phyloP scores from a whole-genome alignment of 164 flowering plant species.

The Aristolochia fimbriata region DNA sequence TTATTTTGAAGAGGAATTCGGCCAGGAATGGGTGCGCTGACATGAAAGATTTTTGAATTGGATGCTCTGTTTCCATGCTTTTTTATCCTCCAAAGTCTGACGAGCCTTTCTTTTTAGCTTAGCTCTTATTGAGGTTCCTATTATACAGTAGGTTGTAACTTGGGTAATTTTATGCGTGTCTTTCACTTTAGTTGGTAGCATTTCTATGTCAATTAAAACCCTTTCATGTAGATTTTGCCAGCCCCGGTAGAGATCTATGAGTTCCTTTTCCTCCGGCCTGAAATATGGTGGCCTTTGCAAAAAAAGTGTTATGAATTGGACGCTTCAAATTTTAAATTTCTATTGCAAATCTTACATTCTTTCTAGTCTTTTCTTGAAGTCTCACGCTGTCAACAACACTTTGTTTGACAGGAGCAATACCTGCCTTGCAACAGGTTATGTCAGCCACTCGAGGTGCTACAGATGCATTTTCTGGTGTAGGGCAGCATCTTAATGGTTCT shows the following conservation, averaged over 20 bases:
- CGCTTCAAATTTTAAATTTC: not conserved
- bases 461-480: slow-evolving; percentile 73
- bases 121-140: too few species aligned
- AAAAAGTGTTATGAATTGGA: not conserved
- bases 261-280: too few species aligned
- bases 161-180: not conserved
- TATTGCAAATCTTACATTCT: not conserved
- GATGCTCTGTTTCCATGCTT: too few species aligned
- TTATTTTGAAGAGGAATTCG: too few species aligned
- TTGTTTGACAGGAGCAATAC: slow-evolving; percentile 59
- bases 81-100: too few species aligned
- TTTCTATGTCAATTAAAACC: not conserved
- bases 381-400: not conserved
- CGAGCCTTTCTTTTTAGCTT: too few species aligned
- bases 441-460: slow-evolving; percentile 89
- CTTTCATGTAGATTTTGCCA: not conserved
- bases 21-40: too few species aligned
- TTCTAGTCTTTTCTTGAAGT: not conserved
- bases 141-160: not conserved
- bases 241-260: too few species aligned
- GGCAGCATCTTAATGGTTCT: slow-evolving; percentile 54
- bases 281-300: not conserved
- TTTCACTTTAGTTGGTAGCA: not conserved
- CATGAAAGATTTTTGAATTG: too few species aligned
- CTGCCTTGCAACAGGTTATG: slow-evolving; percentile 62